These are phyloP conservation scores for Corynespora cassiicola DNA, from an alignment of 2,329 filamentous ascomycete species.

Conservation along the genomic window DNA sequence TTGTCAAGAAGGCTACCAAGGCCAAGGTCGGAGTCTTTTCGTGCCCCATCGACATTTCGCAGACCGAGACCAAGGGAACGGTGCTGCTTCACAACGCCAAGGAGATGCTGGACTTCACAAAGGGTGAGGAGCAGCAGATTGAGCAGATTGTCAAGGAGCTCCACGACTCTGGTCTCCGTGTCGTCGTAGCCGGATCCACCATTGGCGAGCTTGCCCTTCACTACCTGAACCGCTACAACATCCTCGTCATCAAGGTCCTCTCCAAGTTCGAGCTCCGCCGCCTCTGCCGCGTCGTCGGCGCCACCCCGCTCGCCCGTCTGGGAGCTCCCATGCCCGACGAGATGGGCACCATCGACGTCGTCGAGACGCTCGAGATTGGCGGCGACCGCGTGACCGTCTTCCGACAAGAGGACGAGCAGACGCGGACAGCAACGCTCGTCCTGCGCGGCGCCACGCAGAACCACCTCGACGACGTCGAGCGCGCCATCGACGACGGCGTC, in stretches of 20 bases:
- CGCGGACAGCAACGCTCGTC: conserved; percentile 91
- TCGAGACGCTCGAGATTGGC: conserved; percentile 97
- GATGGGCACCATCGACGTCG: conserved; percentile 93
- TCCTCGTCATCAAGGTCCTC: conserved; percentile 93
- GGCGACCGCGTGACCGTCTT: conserved; percentile 98
- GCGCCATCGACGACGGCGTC: conserved; percentile 96
- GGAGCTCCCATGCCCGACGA: conserved; percentile 99
- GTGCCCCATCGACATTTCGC: conserved; percentile 91
- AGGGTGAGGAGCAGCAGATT: conserved; percentile 91
- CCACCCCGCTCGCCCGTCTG: conserved; percentile 92
- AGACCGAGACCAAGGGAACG: conserved; percentile 99
- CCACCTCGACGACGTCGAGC: conserved; percentile 95
- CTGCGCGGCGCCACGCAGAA: conserved; percentile 96
- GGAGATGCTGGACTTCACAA: conserved; percentile 98
- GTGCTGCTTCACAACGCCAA: conserved; percentile 96
- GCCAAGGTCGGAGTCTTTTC: conserved; percentile 98
- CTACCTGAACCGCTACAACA: conserved; percentile 97
- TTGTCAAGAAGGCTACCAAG: conserved; percentile 85
- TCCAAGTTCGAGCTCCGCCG: conserved; percentile 97
- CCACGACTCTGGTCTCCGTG: conserved; percentile 89
- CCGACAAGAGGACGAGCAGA: conserved; percentile 91
- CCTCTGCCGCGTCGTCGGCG: conserved; percentile 93
- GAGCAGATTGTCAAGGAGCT: conserved; percentile 94
- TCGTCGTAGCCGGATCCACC: conserved; percentile 90
- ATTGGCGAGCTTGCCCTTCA: conserved; percentile 95